Conservation (phyloP, 2,329 filamentous ascomycete genomes). For the Arthroderma uncinatum region DNA sequence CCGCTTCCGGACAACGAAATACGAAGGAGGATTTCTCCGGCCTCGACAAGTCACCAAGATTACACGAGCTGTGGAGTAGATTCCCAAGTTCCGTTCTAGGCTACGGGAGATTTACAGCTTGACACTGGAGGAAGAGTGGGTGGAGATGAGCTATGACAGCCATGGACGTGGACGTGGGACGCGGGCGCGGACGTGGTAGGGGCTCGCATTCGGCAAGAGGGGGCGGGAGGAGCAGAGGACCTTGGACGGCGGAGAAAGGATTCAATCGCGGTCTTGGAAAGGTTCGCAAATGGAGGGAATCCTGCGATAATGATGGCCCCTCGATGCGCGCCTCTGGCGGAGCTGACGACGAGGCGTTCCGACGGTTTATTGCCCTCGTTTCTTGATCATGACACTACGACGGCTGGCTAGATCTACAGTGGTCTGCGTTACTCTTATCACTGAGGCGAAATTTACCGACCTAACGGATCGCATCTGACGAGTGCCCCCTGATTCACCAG, state of each 20-base stretch:
- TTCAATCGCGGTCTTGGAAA: conserved; percentile 33
- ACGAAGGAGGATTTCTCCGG: conserved; percentile 4
- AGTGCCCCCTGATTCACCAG: not conserved
- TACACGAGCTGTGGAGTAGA: conserved; percentile 29
- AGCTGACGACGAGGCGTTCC: conserved; percentile 26
- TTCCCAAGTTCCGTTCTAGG: conserved; percentile 30
- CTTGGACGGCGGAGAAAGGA: conserved; percentile 34
- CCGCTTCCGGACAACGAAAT: not conserved
- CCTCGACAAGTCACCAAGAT: conserved; percentile 22
- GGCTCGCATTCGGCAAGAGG: conserved; percentile 18
- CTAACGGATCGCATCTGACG: not conserved
- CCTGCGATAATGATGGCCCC: conserved; percentile 26
- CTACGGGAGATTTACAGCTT: conserved; percentile 35
- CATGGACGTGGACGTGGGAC: conserved; percentile 18
- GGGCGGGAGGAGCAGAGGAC: conserved; percentile 20
- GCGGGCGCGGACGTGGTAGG: conserved; percentile 18
- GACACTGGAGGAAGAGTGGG: conserved; percentile 33
- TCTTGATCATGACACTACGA: conserved; percentile 12
- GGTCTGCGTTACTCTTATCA: not conserved
- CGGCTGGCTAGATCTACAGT: not conserved
- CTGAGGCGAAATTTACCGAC: not conserved
- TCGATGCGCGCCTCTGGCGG: conserved; percentile 18
- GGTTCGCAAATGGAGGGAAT: conserved; percentile 28
- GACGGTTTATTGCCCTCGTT: conserved; percentile 28
- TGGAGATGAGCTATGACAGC: conserved; percentile 20